Percentiles rank a stretch among this genome's conserved stretches.
These are phyloP conservation scores for Nepenthes mirabilis DNA, from an alignment of 148 eudicot species.

Conservation along the genomic window DNA sequence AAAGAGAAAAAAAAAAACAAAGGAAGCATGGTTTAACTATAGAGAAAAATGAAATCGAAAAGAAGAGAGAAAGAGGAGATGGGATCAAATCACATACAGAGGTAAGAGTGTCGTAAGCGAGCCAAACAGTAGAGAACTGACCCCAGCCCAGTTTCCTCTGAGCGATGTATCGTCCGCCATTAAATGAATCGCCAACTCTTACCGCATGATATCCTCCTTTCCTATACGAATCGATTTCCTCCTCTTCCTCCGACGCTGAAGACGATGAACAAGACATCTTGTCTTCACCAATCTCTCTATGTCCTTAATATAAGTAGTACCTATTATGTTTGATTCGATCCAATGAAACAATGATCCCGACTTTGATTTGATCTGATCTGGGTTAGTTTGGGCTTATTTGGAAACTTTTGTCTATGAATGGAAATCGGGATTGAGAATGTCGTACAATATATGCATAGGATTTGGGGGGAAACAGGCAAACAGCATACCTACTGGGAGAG, in stretches of 20 bases:
- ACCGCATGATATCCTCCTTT: conserved; percentile 88
- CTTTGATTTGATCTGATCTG: neutral
- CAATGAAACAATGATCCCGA: neutral
- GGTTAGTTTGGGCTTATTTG: neutral
- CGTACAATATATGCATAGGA: too few species aligned
- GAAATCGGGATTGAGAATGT: conserved; percentile 4
- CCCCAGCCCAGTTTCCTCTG: conserved; percentile 92
- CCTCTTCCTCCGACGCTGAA: conserved; percentile 69
- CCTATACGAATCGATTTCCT: conserved; percentile 58
- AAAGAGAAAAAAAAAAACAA: too few species aligned
- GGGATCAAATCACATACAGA: conserved; percentile 28
- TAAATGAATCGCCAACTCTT: conserved; percentile 60
- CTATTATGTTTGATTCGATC: neutral
- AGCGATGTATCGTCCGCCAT: conserved; percentile 62
- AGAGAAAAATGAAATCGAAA: neutral
- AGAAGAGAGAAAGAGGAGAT: neutral
- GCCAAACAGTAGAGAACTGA: conserved; percentile 87
- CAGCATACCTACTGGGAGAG: too few species aligned
- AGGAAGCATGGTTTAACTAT: neutral
- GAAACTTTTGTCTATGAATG: neutral
- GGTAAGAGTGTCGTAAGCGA: conserved; percentile 54
- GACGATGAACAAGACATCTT: conserved; percentile 62
- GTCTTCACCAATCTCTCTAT: neutral
- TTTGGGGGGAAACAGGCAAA: too few species aligned
- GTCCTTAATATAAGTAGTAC: neutral